Percentiles rank a stretch among this genome's conserved stretches.
phyloP scores from a whole-genome alignment of 108 stramenopile genomes.

The Skeletonema tropicum region DNA sequence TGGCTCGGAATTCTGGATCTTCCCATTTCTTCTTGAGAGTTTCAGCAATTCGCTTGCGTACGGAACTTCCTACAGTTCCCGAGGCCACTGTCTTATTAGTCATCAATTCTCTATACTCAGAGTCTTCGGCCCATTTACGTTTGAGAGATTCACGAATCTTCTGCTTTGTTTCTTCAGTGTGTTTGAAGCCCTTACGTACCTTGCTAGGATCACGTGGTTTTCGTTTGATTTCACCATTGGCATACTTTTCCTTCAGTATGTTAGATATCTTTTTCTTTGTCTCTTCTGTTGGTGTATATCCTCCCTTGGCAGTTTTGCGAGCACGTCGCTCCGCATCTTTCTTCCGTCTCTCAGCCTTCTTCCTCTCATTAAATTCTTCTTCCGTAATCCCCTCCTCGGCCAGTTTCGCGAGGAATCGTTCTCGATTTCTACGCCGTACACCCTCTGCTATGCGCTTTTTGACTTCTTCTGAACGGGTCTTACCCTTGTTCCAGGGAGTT shows the following conservation, averaged over 20 bases:
- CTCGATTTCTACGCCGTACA: conserved; percentile 70
- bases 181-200: conserved; percentile 66
- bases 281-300: conserved; percentile 77
- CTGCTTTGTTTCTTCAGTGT: conserved; percentile 77
- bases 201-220: conserved; percentile 52
- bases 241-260: conserved; percentile 76
- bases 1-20: conserved; percentile 76
- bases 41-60: conserved; percentile 61
- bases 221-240: conserved; percentile 67
- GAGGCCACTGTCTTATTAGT: conserved; percentile 46
- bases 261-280: conserved; percentile 78
- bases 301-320: conserved; percentile 79
- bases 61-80: conserved; percentile 31
- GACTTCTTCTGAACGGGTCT: conserved; percentile 72
- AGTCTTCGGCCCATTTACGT: conserved; percentile 71
- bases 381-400: conserved; percentile 74
- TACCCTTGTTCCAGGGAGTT: conserved; percentile 89
- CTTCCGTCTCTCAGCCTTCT: conserved; percentile 59
- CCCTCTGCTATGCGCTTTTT: conserved; percentile 74
- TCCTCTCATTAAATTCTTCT: conserved; percentile 70
- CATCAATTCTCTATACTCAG: conserved; percentile 70
- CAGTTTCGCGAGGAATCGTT: conserved; percentile 68
- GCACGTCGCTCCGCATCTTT: conserved; percentile 66
- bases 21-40: conserved; percentile 81
- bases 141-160: conserved; percentile 77